These are phyloP conservation scores for Penicillium bialowiezense DNA, from an alignment of 495 filamentous ascomycete genomes.

Conservation along the genomic window DNA sequence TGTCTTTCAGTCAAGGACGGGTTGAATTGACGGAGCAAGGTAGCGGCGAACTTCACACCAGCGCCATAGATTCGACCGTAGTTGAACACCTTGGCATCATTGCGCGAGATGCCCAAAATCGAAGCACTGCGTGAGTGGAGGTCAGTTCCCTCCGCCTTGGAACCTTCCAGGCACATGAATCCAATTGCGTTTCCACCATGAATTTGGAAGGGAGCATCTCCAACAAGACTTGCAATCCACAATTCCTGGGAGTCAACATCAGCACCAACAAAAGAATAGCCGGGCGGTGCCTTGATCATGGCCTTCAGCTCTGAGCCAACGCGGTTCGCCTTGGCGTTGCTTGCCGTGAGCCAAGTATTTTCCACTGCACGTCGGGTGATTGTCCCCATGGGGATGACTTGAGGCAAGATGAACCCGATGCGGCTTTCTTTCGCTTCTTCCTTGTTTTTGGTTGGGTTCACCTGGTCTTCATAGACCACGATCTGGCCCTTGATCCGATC, in stretches of 20 bases:
- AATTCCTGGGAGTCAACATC: constrained; percentile 99
- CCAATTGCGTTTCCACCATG: constrained; percentile 96
- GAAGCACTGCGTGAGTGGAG: constrained; percentile 89
- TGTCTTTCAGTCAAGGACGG: constrained; percentile 72
- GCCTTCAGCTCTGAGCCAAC: constrained; percentile 97
- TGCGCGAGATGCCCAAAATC: constrained; percentile 89
- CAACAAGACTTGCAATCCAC: constrained; percentile 95
- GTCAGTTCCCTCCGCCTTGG: constrained; percentile 90
- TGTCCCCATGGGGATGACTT: constrained; percentile 98
- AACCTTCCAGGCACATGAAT: constrained; percentile 98
- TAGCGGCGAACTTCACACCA: constrained; percentile 87
- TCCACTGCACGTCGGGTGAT: constrained; percentile 96
- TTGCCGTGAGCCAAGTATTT: constrained; percentile 97
- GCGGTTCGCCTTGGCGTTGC: constrained; percentile 91
- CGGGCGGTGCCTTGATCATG: constrained; percentile 89
- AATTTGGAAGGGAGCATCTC: constrained; percentile 88
- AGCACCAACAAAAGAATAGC: constrained; percentile 91
- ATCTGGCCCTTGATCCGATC: constrained; percentile 91
- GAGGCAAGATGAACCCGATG: constrained; percentile 92
- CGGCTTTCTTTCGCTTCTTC: constrained; percentile 24
- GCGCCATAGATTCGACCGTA: constrained; percentile 98
- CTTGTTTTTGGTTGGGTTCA: constrained; percentile 21
- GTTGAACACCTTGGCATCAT: constrained; percentile 97
- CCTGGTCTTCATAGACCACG: constrained; percentile 78
- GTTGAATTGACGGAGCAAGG: constrained; percentile 89